Evolutionary conservation across 352 stramenopile genomes (phyloP).

Genomic region (Pythium sukuiense): DNA sequence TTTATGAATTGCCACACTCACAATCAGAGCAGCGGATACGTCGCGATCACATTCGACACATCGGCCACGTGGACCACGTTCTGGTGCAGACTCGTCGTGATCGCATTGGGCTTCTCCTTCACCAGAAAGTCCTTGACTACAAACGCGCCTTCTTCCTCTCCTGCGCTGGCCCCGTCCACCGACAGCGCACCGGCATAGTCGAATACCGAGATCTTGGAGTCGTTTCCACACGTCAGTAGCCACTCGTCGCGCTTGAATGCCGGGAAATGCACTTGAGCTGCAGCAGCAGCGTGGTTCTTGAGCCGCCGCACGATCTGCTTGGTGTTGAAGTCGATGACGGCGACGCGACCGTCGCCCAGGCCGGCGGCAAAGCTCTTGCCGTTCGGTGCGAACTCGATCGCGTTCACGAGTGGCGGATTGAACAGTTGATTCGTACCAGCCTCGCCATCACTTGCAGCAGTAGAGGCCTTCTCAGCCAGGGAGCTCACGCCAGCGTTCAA

Average conservation of each 20-base stretch:
- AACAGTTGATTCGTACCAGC: constrained; percentile 55
- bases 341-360: constrained; percentile 63
- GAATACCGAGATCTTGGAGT: constrained; percentile 66
- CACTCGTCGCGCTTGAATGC: constrained; percentile 47
- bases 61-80: constrained; percentile 56
- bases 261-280: constrained; percentile 69
- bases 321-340: constrained; percentile 59
- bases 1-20: neutral
- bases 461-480: constrained; percentile 11
- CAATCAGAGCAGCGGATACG: constrained; percentile 44
- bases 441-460: constrained; percentile 7
- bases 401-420: constrained; percentile 75
- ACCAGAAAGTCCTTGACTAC: constrained; percentile 53
- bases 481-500: constrained; percentile 53
- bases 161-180: constrained; percentile 16
- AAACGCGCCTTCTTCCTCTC: constrained; percentile 26
- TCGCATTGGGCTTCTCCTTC: constrained; percentile 50
- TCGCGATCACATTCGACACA: constrained; percentile 46
- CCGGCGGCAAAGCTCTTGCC: constrained; percentile 66
- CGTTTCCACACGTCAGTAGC: constrained; percentile 66
- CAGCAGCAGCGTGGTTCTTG: constrained; percentile 49
- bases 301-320: constrained; percentile 54
- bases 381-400: constrained; percentile 59
- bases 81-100: constrained; percentile 51
- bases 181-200: constrained; percentile 48